phyloP scores from a whole-genome alignment of 2,329 filamentous ascomycete genomes.

The Ustulina deusta region DNA sequence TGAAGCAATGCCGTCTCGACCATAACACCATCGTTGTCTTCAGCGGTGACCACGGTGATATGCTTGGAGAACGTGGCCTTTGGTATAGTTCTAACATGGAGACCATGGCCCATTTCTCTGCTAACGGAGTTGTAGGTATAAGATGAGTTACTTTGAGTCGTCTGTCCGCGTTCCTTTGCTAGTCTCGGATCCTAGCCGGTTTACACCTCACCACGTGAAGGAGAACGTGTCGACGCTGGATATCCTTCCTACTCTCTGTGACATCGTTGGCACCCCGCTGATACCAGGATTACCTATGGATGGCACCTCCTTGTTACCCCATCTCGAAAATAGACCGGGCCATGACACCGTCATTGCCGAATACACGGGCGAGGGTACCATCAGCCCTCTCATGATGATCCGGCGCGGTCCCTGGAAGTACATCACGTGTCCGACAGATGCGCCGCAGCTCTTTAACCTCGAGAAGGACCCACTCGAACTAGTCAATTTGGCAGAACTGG shows the following conservation, averaged over 20 bases:
- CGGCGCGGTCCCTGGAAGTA: constrained; percentile 91
- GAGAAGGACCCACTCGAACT: constrained; percentile 79
- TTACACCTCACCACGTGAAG: constrained; percentile 78
- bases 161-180: constrained; percentile 91
- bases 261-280: constrained; percentile 79
- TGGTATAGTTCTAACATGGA: constrained; percentile 64
- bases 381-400: constrained; percentile 94
- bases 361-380: constrained; percentile 93
- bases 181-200: constrained; percentile 81
- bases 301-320: constrained; percentile 83
- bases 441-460: constrained; percentile 86
- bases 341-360: constrained; percentile 93
- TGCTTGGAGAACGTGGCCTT: constrained; percentile 90
- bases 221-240: constrained; percentile 93
- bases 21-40: constrained; percentile 93
- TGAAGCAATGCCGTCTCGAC: constrained; percentile 82
- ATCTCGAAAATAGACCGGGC: constrained; percentile 73
- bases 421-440: constrained; percentile 85
- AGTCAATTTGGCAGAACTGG: constrained; percentile 73
- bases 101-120: not conserved
- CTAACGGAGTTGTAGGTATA: constrained; percentile 65
- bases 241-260: constrained; percentile 87
- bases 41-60: constrained; percentile 93
- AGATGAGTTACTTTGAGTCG: constrained; percentile 96
- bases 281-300: constrained; percentile 83